Percentiles rank a stretch among this genome's conserved stretches.
These are phyloP conservation scores for Penicillium argentinense DNA, from an alignment of 495 filamentous ascomycete genomes.

Conservation along the genomic window DNA sequence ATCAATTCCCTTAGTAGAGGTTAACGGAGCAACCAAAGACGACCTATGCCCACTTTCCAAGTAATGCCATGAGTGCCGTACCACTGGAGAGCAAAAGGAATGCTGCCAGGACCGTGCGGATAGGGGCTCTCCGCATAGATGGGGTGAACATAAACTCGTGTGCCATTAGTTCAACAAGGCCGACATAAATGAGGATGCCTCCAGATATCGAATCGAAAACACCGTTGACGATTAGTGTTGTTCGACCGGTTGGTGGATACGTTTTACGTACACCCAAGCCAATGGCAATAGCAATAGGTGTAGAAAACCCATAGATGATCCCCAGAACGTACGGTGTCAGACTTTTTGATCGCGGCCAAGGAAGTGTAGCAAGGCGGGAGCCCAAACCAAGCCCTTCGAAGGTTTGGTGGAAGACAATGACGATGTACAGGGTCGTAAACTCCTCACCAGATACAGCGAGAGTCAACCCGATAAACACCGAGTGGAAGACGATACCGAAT, in stretches of 20 bases:
- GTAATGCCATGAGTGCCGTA: slow-evolving; percentile 75
- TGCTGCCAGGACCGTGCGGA: slow-evolving; percentile 64
- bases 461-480: slow-evolving; percentile 76
- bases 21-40: no score
- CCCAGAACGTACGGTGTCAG: slow-evolving; percentile 75
- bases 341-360: slow-evolving; percentile 65
- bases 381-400: slow-evolving; percentile 83
- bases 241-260: slow-evolving; percentile 61
- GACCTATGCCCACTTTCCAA: slow-evolving; percentile 81
- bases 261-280: slow-evolving; percentile 70
- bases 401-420: slow-evolving; percentile 78
- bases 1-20: no score
- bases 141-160: slow-evolving; percentile 94
- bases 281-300: slow-evolving; percentile 79
- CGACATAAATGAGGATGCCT: slow-evolving; percentile 90
- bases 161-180: slow-evolving; percentile 89
- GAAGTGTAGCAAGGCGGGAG: slow-evolving; percentile 67
- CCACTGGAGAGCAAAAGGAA: slow-evolving; percentile 71
- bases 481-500: slow-evolving; percentile 81
- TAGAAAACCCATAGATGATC: slow-evolving; percentile 67
- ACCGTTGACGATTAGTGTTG: slow-evolving; percentile 73
- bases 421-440: slow-evolving; percentile 71
- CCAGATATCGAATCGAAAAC: slow-evolving; percentile 86
- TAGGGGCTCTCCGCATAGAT: slow-evolving; percentile 69
- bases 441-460: slow-evolving; percentile 68